Base-by-base conservation (phyloP, 2,329 filamentous ascomycete species). In the Metarhizium humberi region DNA sequence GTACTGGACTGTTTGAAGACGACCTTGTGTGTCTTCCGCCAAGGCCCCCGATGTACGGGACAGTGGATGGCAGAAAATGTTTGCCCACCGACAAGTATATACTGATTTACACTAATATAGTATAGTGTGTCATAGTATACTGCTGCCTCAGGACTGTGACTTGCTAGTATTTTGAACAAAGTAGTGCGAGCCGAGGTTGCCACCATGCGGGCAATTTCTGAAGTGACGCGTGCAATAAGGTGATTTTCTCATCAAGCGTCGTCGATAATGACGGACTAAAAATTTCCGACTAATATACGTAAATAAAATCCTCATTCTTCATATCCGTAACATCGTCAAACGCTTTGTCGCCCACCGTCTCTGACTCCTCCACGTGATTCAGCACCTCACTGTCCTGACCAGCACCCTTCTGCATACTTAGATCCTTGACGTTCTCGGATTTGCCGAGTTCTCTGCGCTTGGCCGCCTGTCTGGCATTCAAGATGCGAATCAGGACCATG, bases 221-320 rank as follows among this genome's bases (percentile, higher is more conserved):
- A 25, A 25, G 25, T 25, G 25, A 25, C 25, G 34, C 34, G 34
- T 36, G 1, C 7, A 36, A 36, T 1, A 36, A 13, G 7, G 7
- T 36, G 13, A 1, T 36, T 13, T 13, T 36, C 1, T 8, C 34
- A 36, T 46, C 13, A 29, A 6, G 3, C 1, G 8, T 46, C 18
- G n/a, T 46, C 43, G 43, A 46, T 10, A 25, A 46, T 3, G 43
- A 25, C 43, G 29, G 2, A 14, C 43, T 25, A 25, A 46, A 25
- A 1, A 20, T 7, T 5, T n/a, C 25, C 16, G 10, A 16, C 52
- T 60, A 73, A 57, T 72, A 72, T 8, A 84, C 73, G 63, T 81
- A 84, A 46, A 84, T 77, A 59, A 84, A 85, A 56, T 84, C 80
- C 65, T 84, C 80, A 60, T 84, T 84, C 64, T 76, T 71, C 60